phyloP scores from a whole-genome alignment of 1,139 yeast genomes.

The Kurtzmaniella quercitrusa region DNA sequence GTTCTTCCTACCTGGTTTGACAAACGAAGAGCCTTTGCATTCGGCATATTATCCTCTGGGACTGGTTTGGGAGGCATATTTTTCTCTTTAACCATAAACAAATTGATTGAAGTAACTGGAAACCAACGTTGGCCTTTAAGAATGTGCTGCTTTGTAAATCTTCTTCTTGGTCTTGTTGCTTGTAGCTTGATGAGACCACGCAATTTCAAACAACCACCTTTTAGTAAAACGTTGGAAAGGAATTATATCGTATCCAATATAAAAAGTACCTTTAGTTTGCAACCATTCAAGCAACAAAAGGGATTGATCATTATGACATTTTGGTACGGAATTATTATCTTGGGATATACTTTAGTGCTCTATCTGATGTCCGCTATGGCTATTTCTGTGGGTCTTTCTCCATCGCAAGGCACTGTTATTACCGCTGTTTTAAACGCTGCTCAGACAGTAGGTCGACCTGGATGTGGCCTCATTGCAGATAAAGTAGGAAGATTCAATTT shows the following conservation, averaged over 20 bases:
- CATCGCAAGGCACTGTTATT: slow-evolving; percentile 52
- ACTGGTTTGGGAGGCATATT: slow-evolving; percentile 65
- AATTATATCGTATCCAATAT: slow-evolving; percentile 17
- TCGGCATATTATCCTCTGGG: slow-evolving; percentile 59
- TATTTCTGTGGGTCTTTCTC: slow-evolving; percentile 51
- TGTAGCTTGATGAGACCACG: slow-evolving; percentile 44
- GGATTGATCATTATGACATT: slow-evolving; percentile 42
- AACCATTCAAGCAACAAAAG: slow-evolving; percentile 23
- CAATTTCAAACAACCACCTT: slow-evolving; percentile 29
- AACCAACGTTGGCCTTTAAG: slow-evolving; percentile 66
- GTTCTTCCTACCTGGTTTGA: slow-evolving; percentile 63
- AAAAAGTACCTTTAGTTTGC: slow-evolving; percentile 23
- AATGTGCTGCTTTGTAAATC: slow-evolving; percentile 49
- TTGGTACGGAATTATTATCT: slow-evolving; percentile 55
- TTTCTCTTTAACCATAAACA: slow-evolving; percentile 46
- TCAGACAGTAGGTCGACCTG: slow-evolving; percentile 64
- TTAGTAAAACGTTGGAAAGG: slow-evolving; percentile 17
- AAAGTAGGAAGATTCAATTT: slow-evolving; percentile 54
- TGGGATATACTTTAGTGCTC: slow-evolving; percentile 57
- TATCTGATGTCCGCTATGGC: slow-evolving; percentile 63
- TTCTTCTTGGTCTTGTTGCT: slow-evolving; percentile 32
- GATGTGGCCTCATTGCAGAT: slow-evolving; percentile 57
- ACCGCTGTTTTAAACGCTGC: slow-evolving; percentile 63
- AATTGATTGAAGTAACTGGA: slow-evolving; percentile 47
- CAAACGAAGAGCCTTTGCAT: slow-evolving; percentile 50